These are phyloP conservation scores for Krasilnikovozyma curviuscula DNA, from an alignment of 768 basidiomycete species.

Conservation along the genomic window DNA sequence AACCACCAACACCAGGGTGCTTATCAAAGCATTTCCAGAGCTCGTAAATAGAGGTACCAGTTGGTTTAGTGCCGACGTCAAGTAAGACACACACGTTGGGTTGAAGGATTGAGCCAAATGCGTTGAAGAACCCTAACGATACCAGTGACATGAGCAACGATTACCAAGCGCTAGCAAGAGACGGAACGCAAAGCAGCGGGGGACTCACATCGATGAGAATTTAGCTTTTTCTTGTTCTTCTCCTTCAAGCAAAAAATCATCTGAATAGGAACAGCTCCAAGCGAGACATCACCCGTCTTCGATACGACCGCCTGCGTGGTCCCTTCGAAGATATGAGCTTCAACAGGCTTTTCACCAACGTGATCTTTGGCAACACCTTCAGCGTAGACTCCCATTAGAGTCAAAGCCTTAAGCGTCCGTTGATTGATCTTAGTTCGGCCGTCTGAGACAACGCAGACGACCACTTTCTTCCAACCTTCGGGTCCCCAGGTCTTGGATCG, in stretches of 20 bases:
- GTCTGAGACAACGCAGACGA: conserved; percentile 33
- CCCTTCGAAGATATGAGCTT: conserved; percentile 92
- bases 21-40: conserved; percentile 10
- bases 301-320: conserved; percentile 31
- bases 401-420: not conserved
- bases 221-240: conserved; percentile 79
- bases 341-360: conserved; percentile 25
- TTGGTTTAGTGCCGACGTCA: conserved; percentile 91
- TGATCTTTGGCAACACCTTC: conserved; percentile 17
- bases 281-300: not conserved
- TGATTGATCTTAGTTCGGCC: conserved; percentile 27
- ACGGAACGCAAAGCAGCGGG: not conserved
- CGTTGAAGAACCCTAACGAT: conserved; percentile 97
- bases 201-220: conserved; percentile 14
- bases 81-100: conserved; percentile 83
- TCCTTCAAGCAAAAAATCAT: conserved; percentile 81
- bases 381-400: conserved; percentile 5
- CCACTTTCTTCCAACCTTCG: conserved; percentile 85
- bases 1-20: conserved; percentile 33
- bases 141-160: too few relatives aligned
- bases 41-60: conserved; percentile 86
- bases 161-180: too few relatives aligned
- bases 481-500: conserved; percentile 88
- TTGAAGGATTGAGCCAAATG: conserved; percentile 63
- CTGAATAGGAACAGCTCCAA: conserved; percentile 46